Evolutionary conservation across 2,329 filamentous ascomycete species (phyloP).

Genomic region (Fusarium staphyleae): DNA sequence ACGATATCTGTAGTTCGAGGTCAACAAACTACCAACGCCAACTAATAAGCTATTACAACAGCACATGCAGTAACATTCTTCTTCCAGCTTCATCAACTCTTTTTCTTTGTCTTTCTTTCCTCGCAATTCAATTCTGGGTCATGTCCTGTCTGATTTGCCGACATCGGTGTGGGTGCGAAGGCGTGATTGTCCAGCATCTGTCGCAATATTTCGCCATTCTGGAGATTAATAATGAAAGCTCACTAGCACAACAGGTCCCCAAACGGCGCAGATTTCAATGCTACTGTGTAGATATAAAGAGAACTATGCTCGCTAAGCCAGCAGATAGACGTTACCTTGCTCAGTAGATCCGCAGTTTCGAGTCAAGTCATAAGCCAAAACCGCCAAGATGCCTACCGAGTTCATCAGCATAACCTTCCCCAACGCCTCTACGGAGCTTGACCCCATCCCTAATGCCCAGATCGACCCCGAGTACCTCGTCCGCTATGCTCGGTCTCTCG

Average conservation of each 20-base stretch:
- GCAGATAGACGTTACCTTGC: neutral
- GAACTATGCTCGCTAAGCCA: neutral
- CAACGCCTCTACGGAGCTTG: slow-evolving; percentile 63
- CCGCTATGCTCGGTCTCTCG: slow-evolving; percentile 63
- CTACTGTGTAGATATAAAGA: slow-evolving; percentile 26
- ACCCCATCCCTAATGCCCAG: slow-evolving; percentile 57
- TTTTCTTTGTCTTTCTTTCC: neutral
- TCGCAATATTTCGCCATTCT: slow-evolving; percentile 41
- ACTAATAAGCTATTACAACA: no score
- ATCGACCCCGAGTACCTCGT: slow-evolving; percentile 63
- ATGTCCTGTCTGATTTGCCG: slow-evolving; percentile 28
- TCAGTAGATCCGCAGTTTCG: neutral
- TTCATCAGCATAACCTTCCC: slow-evolving; percentile 67
- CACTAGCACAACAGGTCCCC: slow-evolving; percentile 5
- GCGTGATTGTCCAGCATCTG: slow-evolving; percentile 36
- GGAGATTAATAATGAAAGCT: slow-evolving; percentile 36
- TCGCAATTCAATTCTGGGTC: neutral
- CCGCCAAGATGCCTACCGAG: slow-evolving; percentile 51
- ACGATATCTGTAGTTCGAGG: neutral
- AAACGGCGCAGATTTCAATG: neutral
- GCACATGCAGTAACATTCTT: neutral
- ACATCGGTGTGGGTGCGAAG: slow-evolving; percentile 36
- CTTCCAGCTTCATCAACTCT: neutral
- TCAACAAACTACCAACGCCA: neutral
- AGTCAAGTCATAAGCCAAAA: slow-evolving; percentile 2